Base-by-base conservation (phyloP, 176 grass and related monocot species). In the Hordeum marinum region DNA sequence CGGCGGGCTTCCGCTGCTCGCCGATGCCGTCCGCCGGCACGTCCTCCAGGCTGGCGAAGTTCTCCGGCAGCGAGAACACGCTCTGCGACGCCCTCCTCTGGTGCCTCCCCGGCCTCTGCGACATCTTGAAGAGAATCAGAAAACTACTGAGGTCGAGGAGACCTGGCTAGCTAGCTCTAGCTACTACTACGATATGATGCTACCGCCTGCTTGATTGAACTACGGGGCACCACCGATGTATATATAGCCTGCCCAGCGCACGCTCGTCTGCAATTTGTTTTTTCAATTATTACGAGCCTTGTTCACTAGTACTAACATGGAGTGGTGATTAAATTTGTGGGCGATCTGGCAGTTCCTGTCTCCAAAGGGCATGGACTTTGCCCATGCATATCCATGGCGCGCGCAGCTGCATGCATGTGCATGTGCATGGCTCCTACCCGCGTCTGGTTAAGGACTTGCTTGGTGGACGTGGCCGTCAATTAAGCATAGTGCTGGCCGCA, bases 31-130 rank as follows among this genome's bases (percentile, higher is more conserved):
- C 85, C 63, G 80, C 83, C 71, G 74, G 77, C 59, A 85, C 93
- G 85, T 92, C 89, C 80, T 93, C 93, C 14, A 87, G 57, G 35
- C 84, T 61, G 42, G 90, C 82, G 84, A 97, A 97, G 89, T 94
- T 91, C 83, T 97, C 95, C 20, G 95, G 95, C 61, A 98, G 85
- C 15, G 88, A 80, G 73, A 98, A 95, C 76, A 90, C 92, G 62
- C 87, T 82, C 85, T 98, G 95, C 2, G 95, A 98, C 66, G 95
- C 91, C 88, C 89, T 90, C 90, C 95, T 70, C 79, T 95, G 95
- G 92, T 98, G 95, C 78, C 91, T 86, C 1, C 86, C 92, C 9
- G 87, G 36, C 89, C 91, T 88, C 83, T 86, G 82, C 69, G 90
- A 91, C 90, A 93, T 94, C 85, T 85, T 68, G 7, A 52, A 21